Evolutionary conservation across 805 yeast species (phyloP), one percentile per base, ranked within the genome.

Genomic region (Schwanniomyces polymorphus): DNA sequence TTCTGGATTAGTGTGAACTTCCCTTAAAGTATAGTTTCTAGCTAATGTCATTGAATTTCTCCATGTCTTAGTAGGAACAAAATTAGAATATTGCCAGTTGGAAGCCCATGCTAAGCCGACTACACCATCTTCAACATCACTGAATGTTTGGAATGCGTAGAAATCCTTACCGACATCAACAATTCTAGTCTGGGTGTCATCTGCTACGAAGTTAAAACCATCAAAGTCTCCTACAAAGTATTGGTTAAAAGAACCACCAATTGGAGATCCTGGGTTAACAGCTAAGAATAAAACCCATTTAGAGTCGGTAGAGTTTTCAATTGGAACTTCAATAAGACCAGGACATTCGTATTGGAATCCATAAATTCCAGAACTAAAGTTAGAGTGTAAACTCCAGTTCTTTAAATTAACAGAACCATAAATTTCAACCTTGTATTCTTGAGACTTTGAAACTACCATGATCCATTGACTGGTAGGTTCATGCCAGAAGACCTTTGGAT

Each of bases 271-370:
- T 14, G 78, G 76, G 52, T 71, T 72, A 46, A 72, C 60, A 18
- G 75, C 67, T 8, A 72, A 33, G 42, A 68, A 56, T 62, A 72
- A 46, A 11, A 72, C 72, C 75, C 75, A 71, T 44, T 62, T 64
- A 21, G 44, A 42, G 3, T 51, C 59, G 9, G 42, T 39, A 5
- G 45, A 12, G 37, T 48, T 51, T 33, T 55, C 56, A 42, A 62
- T 49, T 10, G 66, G 67, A 8, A 69, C 54, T 38, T 63, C 60
- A 14, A 62, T 60, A 42, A 72, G 48, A 28, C 71, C 70, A 1
- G 76, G 76, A 48, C 76, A 72, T 52, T 72, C 77, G 50, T 71
- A 72, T 49, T 72, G 75, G 51, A 52, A 64, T 2, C 75, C 75
- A 7, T 60, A 48, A 44, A 52, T 54, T 5, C 71, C 71, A 27